Conservation (phyloP, 768 basidiomycete species). For the Mycena pura region DNA sequence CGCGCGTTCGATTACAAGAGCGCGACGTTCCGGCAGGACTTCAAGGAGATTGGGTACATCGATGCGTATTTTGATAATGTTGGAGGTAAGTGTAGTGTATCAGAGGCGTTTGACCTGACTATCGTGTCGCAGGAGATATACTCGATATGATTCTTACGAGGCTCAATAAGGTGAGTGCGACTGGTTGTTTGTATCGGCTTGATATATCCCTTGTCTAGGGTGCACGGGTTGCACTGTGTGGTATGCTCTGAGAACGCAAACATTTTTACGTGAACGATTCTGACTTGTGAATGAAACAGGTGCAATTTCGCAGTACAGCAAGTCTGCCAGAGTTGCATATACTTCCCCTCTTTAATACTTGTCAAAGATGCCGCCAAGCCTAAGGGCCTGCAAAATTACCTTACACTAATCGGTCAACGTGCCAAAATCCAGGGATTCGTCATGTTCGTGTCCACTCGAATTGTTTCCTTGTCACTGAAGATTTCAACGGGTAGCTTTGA, state of each 20-base stretch:
- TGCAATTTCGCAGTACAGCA: slow-evolving; percentile 87
- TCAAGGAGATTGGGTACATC: slow-evolving; percentile 79
- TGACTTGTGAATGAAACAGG: slow-evolving; percentile 49
- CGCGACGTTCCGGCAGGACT: slow-evolving; percentile 69
- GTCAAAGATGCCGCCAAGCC: slow-evolving; percentile 61
- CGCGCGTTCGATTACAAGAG: slow-evolving; percentile 90
- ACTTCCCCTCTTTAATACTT: neutral
- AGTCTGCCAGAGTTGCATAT: slow-evolving; percentile 27
- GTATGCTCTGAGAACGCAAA: slow-evolving; percentile 51
- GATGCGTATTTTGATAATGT: slow-evolving; percentile 90
- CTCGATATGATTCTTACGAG: slow-evolving; percentile 78
- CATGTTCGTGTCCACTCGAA: slow-evolving; percentile 53
- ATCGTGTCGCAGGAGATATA: slow-evolving; percentile 68
- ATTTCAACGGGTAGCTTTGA: slow-evolving; percentile 66
- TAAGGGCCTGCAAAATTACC: slow-evolving; percentile 70
- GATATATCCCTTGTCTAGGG: slow-evolving; percentile 37
- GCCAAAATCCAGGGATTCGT: slow-evolving; percentile 87
- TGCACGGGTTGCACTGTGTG: slow-evolving; percentile 84
- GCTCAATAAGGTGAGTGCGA: slow-evolving; percentile 54
- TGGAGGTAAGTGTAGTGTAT: slow-evolving; percentile 62
- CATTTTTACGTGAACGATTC: neutral
- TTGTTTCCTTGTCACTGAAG: neutral
- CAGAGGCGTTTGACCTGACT: slow-evolving; percentile 27
- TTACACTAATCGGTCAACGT: slow-evolving; percentile 75
- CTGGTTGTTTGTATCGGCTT: neutral